These are phyloP conservation scores for Knoxia roxburghii DNA, from an alignment of 257 asterid species.

Conservation along the genomic window DNA sequence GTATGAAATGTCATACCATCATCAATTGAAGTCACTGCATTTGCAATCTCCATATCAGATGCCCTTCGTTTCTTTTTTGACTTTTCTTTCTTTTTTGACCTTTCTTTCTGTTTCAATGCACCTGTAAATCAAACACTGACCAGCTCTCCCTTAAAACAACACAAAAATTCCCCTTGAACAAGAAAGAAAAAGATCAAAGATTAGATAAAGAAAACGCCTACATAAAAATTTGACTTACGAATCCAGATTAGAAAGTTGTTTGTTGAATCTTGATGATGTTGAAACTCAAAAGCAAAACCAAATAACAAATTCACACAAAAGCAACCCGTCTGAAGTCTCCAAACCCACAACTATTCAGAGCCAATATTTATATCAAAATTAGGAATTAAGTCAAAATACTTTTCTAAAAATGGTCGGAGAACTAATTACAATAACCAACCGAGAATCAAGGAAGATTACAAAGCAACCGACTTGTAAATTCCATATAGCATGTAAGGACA, in stretches of 20 bases:
- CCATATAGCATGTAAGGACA: neutral
- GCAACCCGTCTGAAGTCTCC: neutral
- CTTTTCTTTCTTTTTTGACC: no score
- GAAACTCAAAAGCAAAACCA: neutral
- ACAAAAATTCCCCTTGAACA: no score
- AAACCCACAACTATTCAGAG: slow-evolving; percentile 1
- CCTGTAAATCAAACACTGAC: no score
- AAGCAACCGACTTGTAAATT: neutral
- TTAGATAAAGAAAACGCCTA: neutral
- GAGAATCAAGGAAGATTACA: slow-evolving; percentile 2
- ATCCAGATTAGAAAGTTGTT: neutral
- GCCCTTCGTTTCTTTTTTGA: slow-evolving; percentile 29
- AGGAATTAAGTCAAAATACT: neutral
- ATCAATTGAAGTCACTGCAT: slow-evolving; percentile 8
- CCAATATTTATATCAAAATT: slow-evolving; percentile 4
- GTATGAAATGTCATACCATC: slow-evolving; percentile 16
- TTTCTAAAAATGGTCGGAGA: neutral
- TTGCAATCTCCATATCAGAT: slow-evolving; percentile 20
- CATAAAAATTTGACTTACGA: neutral
- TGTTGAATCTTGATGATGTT: slow-evolving; percentile 5
- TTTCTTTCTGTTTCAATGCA: slow-evolving; percentile 9
- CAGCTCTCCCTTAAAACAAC: no score
- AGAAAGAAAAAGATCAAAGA: neutral
- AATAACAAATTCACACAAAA: neutral
- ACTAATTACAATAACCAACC: neutral